These are phyloP conservation scores for Marsdenia floribunda DNA, from an alignment of 257 asterid species.

Conservation along the genomic window DNA sequence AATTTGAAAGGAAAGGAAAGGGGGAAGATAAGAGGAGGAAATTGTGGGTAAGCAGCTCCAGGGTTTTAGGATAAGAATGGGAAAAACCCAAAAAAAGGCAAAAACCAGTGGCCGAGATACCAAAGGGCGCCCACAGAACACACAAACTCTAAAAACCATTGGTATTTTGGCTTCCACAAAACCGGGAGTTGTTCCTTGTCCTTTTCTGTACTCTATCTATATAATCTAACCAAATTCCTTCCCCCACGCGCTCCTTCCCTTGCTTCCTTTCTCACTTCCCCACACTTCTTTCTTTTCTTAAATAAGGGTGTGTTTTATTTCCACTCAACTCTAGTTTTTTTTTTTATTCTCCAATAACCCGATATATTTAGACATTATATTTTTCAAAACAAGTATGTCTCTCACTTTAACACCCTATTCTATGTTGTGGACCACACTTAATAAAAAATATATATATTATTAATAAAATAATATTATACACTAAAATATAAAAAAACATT, in stretches of 20 bases:
- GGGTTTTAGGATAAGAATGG: constrained; percentile 25
- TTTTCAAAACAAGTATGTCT: too few relatives aligned
- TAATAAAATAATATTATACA: too few relatives aligned
- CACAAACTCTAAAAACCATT: constrained; percentile 6
- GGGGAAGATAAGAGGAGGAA: background rate
- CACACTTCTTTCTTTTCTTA: background rate
- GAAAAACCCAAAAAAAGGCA: too few relatives aligned
- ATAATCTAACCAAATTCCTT: background rate
- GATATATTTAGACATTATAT: too few relatives aligned
- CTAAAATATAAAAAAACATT: too few relatives aligned
- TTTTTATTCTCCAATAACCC: too few relatives aligned
- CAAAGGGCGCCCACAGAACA: constrained; percentile 38
- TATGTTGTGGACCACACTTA: too few relatives aligned
- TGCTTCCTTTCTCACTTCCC: background rate
- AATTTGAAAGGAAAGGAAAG: background rate
- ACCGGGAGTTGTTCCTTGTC: constrained; percentile 24
- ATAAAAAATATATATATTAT: too few relatives aligned
- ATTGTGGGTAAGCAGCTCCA: constrained; percentile 9
- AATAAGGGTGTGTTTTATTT: too few relatives aligned
- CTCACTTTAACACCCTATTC: too few relatives aligned
- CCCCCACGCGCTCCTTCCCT: constrained; percentile 8
- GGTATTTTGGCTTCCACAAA: constrained; percentile 24
- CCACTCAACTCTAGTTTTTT: too few relatives aligned
- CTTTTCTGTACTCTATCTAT: background rate
- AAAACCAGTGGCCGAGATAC: constrained; percentile 28